Conservation (phyloP, 768 basidiomycete species). For the Kwoniella europaea region DNA sequence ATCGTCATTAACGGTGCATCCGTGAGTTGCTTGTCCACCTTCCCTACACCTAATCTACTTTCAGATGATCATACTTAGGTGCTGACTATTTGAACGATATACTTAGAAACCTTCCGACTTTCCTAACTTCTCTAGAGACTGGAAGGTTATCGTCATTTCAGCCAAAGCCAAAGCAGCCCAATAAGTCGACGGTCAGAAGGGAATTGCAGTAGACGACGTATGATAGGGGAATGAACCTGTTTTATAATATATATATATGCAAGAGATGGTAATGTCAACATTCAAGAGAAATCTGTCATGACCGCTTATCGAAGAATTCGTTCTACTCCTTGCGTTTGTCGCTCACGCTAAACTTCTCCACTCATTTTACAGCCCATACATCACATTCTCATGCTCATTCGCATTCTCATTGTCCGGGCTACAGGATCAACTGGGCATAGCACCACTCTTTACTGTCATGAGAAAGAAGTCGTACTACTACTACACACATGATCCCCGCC, state of each 20-base stretch:
- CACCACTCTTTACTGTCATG: no score
- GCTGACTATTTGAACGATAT: not conserved
- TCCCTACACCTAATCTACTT: not conserved
- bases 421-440: not conserved
- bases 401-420: not conserved
- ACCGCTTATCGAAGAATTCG: no score
- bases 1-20: constrained; percentile 20
- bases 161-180: constrained; percentile 12
- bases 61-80: no score
- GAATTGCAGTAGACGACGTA: not conserved
- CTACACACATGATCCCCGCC: not conserved
- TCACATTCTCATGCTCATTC: no score
- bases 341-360: not conserved
- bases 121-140: constrained; percentile 23
- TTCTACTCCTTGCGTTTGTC: no score
- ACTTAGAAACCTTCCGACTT: constrained; percentile 20
- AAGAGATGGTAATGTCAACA: not conserved
- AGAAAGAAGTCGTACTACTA: not conserved
- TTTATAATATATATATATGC: not conserved
- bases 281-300: not conserved
- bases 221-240: not conserved
- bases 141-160: constrained; percentile 25
- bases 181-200: not conserved
- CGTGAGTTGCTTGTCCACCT: constrained; percentile 7
- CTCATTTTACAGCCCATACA: no score